Percentiles rank a stretch among this genome's conserved stretches.
Conservation (phyloP, 1,284 basidiomycete genomes). For the Sanghuangporus weigelae region DNA sequence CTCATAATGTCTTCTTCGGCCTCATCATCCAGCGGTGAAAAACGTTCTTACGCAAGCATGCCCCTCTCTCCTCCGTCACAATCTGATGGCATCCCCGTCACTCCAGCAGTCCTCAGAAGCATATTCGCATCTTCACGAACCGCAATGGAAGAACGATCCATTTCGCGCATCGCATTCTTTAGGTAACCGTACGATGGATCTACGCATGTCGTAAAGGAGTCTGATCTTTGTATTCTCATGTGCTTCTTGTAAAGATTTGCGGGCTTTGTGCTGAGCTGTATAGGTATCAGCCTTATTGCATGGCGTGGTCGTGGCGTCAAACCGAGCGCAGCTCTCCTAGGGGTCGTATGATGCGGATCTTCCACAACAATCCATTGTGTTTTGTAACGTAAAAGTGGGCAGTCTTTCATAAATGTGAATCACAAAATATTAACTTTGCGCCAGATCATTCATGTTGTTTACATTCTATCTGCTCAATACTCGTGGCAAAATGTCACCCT, state of each 20-base stretch:
- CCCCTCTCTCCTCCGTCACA: constrained; percentile 28
- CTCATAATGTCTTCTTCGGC: constrained; percentile 10
- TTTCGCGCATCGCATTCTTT: constrained; percentile 80
- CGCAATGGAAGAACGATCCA: constrained; percentile 69
- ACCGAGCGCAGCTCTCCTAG: constrained; percentile 55
- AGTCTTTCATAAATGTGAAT: too few species aligned
- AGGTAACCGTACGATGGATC: constrained; percentile 37
- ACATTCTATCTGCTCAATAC: too few species aligned
- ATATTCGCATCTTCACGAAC: constrained; percentile 81
- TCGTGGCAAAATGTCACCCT: too few species aligned
- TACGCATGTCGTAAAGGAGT: constrained; percentile 3
- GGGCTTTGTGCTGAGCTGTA: constrained; percentile 73
- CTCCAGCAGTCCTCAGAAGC: constrained; percentile 69
- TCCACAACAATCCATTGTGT: neutral
- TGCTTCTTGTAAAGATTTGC: constrained; percentile 48
- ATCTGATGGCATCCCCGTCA: constrained; percentile 64
- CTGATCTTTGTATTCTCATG: neutral
- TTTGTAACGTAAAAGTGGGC: neutral
- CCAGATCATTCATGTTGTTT: too few species aligned
- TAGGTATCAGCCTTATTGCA: constrained; percentile 69
- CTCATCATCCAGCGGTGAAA: neutral
- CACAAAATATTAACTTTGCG: too few species aligned
- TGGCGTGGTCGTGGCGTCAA: constrained; percentile 62
- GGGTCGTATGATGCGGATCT: constrained; percentile 35
- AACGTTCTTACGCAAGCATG: constrained; percentile 13